Evolutionary conservation across 257 asterid species (phyloP).

Genomic region (Gentiana straminea): DNA sequence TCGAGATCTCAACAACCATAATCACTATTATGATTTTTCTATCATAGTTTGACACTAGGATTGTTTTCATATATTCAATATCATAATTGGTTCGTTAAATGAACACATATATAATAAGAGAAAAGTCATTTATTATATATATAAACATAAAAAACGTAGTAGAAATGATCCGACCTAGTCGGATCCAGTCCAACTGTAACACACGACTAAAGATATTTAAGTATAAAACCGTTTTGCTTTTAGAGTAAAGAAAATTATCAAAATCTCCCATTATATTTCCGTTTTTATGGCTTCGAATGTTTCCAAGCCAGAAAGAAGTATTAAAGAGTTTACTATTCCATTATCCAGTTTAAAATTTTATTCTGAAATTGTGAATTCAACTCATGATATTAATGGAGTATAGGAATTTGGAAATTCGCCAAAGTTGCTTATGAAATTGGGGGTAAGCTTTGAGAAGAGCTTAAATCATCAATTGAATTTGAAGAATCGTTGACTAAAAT

Average conservation of each 20-base stretch:
- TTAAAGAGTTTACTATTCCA: conserved; percentile 3
- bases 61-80: too few species aligned
- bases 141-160: too few species aligned
- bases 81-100: too few species aligned
- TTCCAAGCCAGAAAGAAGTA: conserved; percentile 31
- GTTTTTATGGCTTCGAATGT: conserved; percentile 18
- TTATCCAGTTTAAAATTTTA: conserved; percentile 20
- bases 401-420: conserved; percentile 45
- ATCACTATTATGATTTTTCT: too few species aligned
- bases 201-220: too few species aligned
- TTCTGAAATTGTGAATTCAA: conserved; percentile 4
- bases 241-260: conserved; percentile 62
- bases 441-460: conserved; percentile 59
- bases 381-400: conserved; percentile 9
- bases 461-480: conserved; percentile 27
- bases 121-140: too few species aligned
- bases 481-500: conserved; percentile 3
- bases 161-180: too few species aligned
- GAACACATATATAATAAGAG: too few species aligned
- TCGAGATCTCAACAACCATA: too few species aligned
- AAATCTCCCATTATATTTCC: conserved; percentile 43
- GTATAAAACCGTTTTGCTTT: not conserved
- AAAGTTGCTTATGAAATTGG: conserved; percentile 66
- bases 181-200: too few species aligned
- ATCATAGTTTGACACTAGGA: too few species aligned